Percentiles rank a stretch among this genome's conserved stretches.
phyloP scores from a whole-genome alignment of 352 stramenopile genomes.

The Plasmopara viticola region DNA sequence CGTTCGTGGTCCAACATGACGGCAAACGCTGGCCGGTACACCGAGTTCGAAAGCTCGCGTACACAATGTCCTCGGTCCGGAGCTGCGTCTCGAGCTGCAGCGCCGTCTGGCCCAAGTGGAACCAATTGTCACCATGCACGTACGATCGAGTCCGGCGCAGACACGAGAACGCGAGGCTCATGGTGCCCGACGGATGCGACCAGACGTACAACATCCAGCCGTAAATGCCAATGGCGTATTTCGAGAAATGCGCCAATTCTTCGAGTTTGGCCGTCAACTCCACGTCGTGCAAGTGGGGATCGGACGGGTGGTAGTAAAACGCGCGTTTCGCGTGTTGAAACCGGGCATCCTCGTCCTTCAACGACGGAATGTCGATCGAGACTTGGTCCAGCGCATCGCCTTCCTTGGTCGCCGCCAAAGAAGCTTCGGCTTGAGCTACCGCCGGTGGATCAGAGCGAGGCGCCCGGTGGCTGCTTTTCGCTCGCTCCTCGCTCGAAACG shows the following conservation, averaged over 20 bases:
- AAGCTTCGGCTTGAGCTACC: slow-evolving; percentile 6
- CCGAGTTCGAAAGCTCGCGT: slow-evolving; percentile 75
- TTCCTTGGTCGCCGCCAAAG: slow-evolving; percentile 14
- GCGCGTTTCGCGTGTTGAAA: slow-evolving; percentile 11
- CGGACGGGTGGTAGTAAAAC: slow-evolving; percentile 36
- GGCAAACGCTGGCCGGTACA: slow-evolving; percentile 78
- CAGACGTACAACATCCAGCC: slow-evolving; percentile 88
- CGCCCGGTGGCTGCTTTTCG: slow-evolving; percentile 21
- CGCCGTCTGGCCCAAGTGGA: slow-evolving; percentile 71
- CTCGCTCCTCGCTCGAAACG: slow-evolving; percentile 41
- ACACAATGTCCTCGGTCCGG: slow-evolving; percentile 65
- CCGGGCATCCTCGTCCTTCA: slow-evolving; percentile 3
- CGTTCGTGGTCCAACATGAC: slow-evolving; percentile 72
- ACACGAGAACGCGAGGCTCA: slow-evolving; percentile 69
- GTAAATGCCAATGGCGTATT: slow-evolving; percentile 83
- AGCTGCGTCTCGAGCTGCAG: slow-evolving; percentile 74
- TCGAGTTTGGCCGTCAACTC: slow-evolving; percentile 43
- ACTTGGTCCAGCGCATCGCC: slow-evolving; percentile 25
- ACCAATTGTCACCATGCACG: slow-evolving; percentile 84
- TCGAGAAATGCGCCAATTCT: slow-evolving; percentile 78
- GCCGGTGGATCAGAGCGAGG: slow-evolving; percentile 3
- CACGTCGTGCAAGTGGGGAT: slow-evolving; percentile 34
- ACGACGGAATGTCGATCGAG: slow-evolving; percentile 39
- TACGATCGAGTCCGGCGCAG: slow-evolving; percentile 50
- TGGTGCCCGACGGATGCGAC: slow-evolving; percentile 79